These are phyloP conservation scores for Penicillium sp. DNA, from an alignment of 2,329 filamentous ascomycete genomes.

Conservation along the genomic window DNA sequence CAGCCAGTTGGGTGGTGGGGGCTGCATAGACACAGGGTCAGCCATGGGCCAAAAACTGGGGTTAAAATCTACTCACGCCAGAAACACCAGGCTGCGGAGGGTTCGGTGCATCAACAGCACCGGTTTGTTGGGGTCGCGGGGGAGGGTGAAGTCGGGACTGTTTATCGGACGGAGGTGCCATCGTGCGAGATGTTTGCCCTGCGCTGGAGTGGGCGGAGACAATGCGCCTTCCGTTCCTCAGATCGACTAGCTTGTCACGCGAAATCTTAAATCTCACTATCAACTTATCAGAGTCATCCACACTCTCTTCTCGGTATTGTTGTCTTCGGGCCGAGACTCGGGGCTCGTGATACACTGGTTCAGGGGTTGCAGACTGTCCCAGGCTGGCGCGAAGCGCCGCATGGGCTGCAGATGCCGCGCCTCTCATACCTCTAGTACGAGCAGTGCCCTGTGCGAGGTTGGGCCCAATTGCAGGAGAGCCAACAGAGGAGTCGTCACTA, in stretches of 20 bases:
- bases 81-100: slow-evolving; percentile 44
- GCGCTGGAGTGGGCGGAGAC: slow-evolving; percentile 55
- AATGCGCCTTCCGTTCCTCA: slow-evolving; percentile 23
- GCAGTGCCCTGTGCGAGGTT: slow-evolving; percentile 69
- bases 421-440: slow-evolving; percentile 82
- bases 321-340: slow-evolving; percentile 64
- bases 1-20: slow-evolving; percentile 85
- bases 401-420: slow-evolving; percentile 81
- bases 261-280: slow-evolving; percentile 74
- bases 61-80: slow-evolving; percentile 44
- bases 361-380: slow-evolving; percentile 85
- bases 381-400: slow-evolving; percentile 75
- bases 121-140: slow-evolving; percentile 40
- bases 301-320: slow-evolving; percentile 73
- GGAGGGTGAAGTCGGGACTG: slow-evolving; percentile 31
- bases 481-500: slow-evolving; percentile 81
- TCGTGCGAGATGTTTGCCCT: slow-evolving; percentile 55
- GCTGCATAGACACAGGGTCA: slow-evolving; percentile 52
- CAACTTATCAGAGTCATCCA: slow-evolving; percentile 68
- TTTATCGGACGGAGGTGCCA: slow-evolving; percentile 47
- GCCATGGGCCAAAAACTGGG: slow-evolving; percentile 16
- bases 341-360: slow-evolving; percentile 70
- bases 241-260: slow-evolving; percentile 61
- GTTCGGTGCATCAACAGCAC: slow-evolving; percentile 48
- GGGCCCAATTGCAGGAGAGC: slow-evolving; percentile 78